These are phyloP conservation scores for Plantago ovata DNA, from an alignment of 257 asterid genomes.

Conservation along the genomic window DNA sequence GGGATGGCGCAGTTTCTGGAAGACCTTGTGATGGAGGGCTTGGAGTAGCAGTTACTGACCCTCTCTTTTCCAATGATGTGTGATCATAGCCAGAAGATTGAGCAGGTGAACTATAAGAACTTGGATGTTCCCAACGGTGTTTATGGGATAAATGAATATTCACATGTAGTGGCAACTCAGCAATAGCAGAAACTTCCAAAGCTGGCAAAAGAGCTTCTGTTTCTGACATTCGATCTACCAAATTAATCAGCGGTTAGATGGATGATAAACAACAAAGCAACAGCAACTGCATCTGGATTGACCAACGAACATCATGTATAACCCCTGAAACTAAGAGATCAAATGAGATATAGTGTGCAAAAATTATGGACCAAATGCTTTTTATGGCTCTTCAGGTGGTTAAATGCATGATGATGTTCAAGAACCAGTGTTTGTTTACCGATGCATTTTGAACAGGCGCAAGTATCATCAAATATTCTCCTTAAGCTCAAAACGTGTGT, in stretches of 20 bases:
- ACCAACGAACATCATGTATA: slow-evolving; percentile 35
- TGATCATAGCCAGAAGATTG: slow-evolving; percentile 55
- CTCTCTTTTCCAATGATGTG: slow-evolving; percentile 52
- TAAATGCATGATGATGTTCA: too few species aligned
- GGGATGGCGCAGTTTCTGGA: slow-evolving; percentile 51
- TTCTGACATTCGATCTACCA: slow-evolving; percentile 30
- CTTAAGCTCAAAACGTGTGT: too few species aligned
- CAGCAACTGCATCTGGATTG: slow-evolving; percentile 38
- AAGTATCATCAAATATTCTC: too few species aligned
- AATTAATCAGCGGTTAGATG: slow-evolving; percentile 36
- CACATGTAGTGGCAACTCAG: slow-evolving; percentile 40
- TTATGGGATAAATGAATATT: slow-evolving; percentile 34
- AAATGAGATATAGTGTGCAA: slow-evolving; percentile 3
- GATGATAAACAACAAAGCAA: slow-evolving; percentile 39
- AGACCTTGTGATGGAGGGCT: slow-evolving; percentile 42
- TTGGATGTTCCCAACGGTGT: slow-evolving; percentile 26
- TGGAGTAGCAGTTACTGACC: slow-evolving; percentile 33
- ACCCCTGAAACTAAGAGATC: slow-evolving; percentile 43
- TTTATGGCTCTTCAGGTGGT: too few species aligned
- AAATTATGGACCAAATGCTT: not conserved
- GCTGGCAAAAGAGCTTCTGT: slow-evolving; percentile 33
- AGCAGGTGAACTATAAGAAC: slow-evolving; percentile 44
- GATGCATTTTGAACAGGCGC: too few species aligned
- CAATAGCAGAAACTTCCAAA: slow-evolving; percentile 28
- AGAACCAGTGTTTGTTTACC: too few species aligned